Base-by-base conservation (phyloP, 2,329 filamentous ascomycete genomes). In the Tolypocladium amazonense region DNA sequence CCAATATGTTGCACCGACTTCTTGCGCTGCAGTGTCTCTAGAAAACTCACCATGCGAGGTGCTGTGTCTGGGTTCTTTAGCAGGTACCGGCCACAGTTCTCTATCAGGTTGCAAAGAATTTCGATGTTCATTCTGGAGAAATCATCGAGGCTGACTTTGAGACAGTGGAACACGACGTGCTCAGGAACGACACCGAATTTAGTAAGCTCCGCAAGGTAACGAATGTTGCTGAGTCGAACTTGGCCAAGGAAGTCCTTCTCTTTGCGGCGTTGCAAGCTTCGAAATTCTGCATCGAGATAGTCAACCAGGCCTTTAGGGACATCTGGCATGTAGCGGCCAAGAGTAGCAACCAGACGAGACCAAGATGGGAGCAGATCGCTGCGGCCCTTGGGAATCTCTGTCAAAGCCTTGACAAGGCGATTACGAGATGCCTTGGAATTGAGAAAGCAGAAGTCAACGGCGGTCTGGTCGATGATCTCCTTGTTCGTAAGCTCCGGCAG, bases 111-210 rank as follows among this genome's bases (percentile, higher is more conserved):
- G 69, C 92, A 95, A 64, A 99, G 93, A 67, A 99, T 97, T 73
- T 99, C 95, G 64, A 99, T 97, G 69, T 99, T 99, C 89, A 97
- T 97, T 62, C 93, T 85, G 2, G 94, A 97, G 70, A 99, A 99
- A 69, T 99, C 94, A 68, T 99, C 94, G 35, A 99, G 77, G 66
- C 93, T 95, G 72, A 99, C 93, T 73, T 97, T 99, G 67, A 99
- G 85, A 71, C 94, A 99, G 70, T 99, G 94, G 70, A 99, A 99
- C 58, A 99, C 95, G 64, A 99, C 93, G 73, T 99, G 94, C 73
- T 99, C 94, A 0, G 95, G 94, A 11, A 99, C 94, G 38, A 97
- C 91, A 38, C 94, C 93, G 69, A 99, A 99, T 71, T 99, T 99
- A 61, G 94, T 99, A 70, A 99, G 77, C 74, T 99, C 94, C 9